phyloP scores from a whole-genome alignment of 805 yeast species.

The Zygotorulaspora florentina region DNA sequence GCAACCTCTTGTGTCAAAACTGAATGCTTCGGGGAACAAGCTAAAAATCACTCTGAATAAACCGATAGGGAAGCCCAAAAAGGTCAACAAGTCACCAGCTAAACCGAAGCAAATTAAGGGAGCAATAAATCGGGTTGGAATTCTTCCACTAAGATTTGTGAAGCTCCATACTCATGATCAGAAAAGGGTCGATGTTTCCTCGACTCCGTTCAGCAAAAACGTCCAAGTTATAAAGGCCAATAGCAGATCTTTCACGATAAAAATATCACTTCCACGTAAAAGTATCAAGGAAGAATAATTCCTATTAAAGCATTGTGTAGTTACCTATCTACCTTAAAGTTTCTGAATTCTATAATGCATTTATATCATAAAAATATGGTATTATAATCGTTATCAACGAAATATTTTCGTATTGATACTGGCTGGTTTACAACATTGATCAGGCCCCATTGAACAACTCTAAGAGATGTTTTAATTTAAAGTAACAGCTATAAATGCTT shows the following conservation, averaged over 20 bases:
- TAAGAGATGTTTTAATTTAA: no score
- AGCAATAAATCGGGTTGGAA: conserved; percentile 25
- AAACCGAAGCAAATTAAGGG: conserved; percentile 17
- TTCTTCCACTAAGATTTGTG: conserved; percentile 40
- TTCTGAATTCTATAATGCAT: no score
- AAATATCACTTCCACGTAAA: conserved; percentile 18
- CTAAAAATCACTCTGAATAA: conserved; percentile 9
- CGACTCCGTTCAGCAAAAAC: conserved; percentile 38
- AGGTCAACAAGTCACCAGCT: neutral
- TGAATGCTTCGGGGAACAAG: conserved; percentile 8
- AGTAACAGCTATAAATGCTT: no score
- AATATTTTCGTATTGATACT: no score
- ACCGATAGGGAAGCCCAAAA: conserved; percentile 8
- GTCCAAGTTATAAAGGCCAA: conserved; percentile 30
- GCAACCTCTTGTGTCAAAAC: neutral
- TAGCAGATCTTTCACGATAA: conserved; percentile 29
- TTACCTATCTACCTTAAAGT: neutral
- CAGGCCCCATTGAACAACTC: no score
- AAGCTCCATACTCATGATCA: conserved; percentile 35
- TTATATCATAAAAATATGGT: no score
- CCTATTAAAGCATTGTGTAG: neutral
- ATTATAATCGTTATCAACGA: no score
- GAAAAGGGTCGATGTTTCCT: conserved; percentile 40
- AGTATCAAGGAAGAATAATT: neutral
- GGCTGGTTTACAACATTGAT: no score